A percentile compares a stretch with the other conserved stretches of the same genome.
These are phyloP conservation scores for Tetracladium setigerum DNA, from an alignment of 495 filamentous ascomycete species.

Conservation along the genomic window DNA sequence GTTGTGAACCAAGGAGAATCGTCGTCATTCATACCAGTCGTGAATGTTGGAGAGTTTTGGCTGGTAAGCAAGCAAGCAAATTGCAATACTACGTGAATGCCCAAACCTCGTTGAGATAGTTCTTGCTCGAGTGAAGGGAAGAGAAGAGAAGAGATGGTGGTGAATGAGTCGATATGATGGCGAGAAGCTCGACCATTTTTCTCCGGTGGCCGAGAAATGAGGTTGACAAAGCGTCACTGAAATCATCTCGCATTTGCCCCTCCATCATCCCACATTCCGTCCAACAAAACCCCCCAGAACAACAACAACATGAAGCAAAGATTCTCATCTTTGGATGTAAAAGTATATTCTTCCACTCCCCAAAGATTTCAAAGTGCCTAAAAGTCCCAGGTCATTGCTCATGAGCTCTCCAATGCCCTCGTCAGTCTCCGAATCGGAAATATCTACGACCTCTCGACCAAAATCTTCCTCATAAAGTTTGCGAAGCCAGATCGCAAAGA, in stretches of 20 bases:
- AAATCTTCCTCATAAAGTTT: conserved; percentile 90
- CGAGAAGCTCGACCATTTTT: neutral
- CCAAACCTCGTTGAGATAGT: no score
- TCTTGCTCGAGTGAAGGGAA: no score
- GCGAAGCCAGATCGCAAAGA: conserved; percentile 79
- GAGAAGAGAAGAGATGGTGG: no score
- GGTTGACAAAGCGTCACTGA: conserved; percentile 3
- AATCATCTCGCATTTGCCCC: conserved; percentile 9
- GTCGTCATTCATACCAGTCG: no score
- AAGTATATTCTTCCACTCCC: conserved; percentile 4
- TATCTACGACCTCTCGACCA: conserved; percentile 79
- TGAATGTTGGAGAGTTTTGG: no score
- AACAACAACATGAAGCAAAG: conserved; percentile 80
- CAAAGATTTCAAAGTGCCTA: conserved; percentile 6
- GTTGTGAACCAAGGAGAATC: no score
- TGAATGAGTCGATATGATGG: neutral
- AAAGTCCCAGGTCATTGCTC: conserved; percentile 67
- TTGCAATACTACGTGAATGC: no score
- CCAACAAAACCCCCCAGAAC: neutral
- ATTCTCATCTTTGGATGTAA: conserved; percentile 53
- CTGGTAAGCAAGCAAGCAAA: no score
- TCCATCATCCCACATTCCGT: conserved; percentile 7
- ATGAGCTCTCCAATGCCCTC: conserved; percentile 75
- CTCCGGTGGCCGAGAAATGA: neutral
- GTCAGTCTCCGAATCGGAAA: conserved; percentile 78